Evolutionary conservation across 331 rosid genomes (phyloP).

Genomic region (Stylosanthes scabra): DNA sequence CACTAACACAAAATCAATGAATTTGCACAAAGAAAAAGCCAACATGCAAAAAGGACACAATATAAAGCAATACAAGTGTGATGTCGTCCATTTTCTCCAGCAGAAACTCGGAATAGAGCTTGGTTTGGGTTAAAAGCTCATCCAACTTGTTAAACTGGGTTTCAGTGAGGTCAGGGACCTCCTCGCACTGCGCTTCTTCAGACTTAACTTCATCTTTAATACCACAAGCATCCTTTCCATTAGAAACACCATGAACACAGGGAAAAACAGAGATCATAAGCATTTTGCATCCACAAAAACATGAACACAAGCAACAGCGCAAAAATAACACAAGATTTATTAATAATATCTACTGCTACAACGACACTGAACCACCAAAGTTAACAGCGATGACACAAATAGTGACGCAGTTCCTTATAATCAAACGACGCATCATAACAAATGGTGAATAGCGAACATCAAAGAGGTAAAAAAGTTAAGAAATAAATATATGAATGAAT

Average conservation of each 20-base stretch:
- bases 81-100: constrained; percentile 98
- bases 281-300: not conserved
- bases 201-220: constrained; percentile 48
- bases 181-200: constrained; percentile 47
- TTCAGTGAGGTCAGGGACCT: constrained; percentile 54
- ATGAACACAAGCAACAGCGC: not conserved
- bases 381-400: not conserved
- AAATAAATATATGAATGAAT: not conserved
- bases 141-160: constrained; percentile 83
- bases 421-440: not conserved
- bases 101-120: constrained; percentile 81
- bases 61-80: constrained; percentile 50
- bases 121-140: constrained; percentile 89
- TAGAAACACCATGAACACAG: not conserved
- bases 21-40: constrained; percentile 9
- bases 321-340: not conserved
- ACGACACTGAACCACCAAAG: not conserved
- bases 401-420: not conserved
- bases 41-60: constrained; percentile 23
- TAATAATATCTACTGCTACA: not conserved
- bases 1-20: constrained; percentile 10
- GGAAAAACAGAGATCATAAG: constrained; percentile 20
- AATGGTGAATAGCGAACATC: not conserved
- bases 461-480: not conserved
- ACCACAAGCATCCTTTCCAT: constrained; percentile 55